Evolutionary conservation across 2,329 filamentous ascomycete genomes (phyloP).

Genomic region (Penicillium sp.): DNA sequence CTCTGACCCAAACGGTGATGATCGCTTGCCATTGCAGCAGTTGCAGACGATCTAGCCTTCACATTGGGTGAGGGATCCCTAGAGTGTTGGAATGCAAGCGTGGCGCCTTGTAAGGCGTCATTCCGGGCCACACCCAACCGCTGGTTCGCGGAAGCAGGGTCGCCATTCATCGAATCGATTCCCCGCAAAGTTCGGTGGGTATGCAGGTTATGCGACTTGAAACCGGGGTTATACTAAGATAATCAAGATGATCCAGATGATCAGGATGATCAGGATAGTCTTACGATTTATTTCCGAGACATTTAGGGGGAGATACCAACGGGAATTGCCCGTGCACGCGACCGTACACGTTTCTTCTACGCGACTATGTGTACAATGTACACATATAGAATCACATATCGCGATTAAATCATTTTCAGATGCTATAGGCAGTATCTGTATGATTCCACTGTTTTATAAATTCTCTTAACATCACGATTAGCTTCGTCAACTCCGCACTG

Average conservation of each 20-base stretch:
- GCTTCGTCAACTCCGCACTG: not conserved
- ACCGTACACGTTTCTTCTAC: not conserved
- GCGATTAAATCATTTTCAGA: not conserved
- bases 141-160: conserved; percentile 28
- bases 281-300: not conserved
- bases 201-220: not conserved
- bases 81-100: conserved; percentile 32
- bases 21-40: conserved; percentile 20
- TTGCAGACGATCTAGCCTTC: conserved; percentile 14
- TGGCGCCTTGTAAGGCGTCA: conserved; percentile 36
- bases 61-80: conserved; percentile 16
- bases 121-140: conserved; percentile 24
- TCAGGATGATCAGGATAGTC: not conserved
- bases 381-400: not conserved
- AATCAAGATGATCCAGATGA: not conserved
- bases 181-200: not conserved
- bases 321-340: not conserved
- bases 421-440: not conserved
- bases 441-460: not conserved
- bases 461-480: not conserved
- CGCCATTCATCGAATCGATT: conserved; percentile 30
- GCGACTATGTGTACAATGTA: not conserved
- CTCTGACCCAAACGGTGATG: conserved; percentile 14
- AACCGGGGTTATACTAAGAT: not conserved
- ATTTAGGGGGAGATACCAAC: not conserved